A percentile compares a stretch with the other conserved stretches of the same genome.
Evolutionary conservation across 2,329 filamentous ascomycete genomes (phyloP).

Genomic region (Bipolaris cookei): DNA sequence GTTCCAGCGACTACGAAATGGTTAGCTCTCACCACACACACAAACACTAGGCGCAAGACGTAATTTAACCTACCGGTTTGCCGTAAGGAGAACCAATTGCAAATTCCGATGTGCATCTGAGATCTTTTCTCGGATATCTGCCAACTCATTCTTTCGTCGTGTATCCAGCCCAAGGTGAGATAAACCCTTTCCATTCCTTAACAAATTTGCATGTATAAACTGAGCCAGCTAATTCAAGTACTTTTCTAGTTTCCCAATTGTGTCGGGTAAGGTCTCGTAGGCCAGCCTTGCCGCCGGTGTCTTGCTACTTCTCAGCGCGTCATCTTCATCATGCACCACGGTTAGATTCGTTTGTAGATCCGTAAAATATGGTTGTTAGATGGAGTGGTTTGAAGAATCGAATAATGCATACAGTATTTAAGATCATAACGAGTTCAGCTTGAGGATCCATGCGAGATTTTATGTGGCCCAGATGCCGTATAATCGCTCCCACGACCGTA

Average conservation of each 20-base stretch:
- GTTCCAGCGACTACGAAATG: not conserved
- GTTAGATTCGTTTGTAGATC: not conserved
- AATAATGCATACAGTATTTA: not conserved
- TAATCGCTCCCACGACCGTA: not conserved
- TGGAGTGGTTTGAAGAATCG: too few species aligned
- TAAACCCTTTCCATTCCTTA: not conserved
- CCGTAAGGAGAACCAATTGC: not conserved
- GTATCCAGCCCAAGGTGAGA: not conserved
- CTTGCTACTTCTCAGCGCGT: not conserved
- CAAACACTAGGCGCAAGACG: not conserved
- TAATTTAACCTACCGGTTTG: not conserved
- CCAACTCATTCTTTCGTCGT: not conserved
- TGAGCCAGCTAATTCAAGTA: not conserved
- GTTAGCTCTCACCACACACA: not conserved
- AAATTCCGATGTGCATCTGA: not conserved
- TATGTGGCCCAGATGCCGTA: not conserved
- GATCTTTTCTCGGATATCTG: not conserved
- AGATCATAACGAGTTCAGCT: not conserved
- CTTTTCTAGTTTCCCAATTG: not conserved
- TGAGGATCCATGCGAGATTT: not conserved
- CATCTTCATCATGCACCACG: not conserved
- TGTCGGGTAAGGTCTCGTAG: not conserved
- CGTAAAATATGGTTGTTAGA: not conserved
- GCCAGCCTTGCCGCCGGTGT: not conserved
- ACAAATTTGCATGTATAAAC: not conserved